Evolutionary conservation across 202 grass and related monocot genomes (phyloP).

Genomic region (Panicum virgatum): DNA sequence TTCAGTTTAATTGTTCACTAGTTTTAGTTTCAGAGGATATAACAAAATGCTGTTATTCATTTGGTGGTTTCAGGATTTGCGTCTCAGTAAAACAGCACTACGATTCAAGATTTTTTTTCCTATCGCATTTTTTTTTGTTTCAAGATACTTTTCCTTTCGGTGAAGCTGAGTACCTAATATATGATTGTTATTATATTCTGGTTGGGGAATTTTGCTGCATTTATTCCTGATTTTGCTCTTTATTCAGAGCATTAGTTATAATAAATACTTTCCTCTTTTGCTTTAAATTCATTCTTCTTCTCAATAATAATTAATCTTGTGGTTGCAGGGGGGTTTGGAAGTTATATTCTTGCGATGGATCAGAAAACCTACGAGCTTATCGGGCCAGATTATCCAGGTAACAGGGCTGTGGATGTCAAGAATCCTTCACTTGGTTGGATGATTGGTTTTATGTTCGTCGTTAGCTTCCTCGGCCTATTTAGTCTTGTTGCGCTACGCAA

Average conservation of each 20-base stretch:
- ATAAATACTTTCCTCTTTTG: not conserved
- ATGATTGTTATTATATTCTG: not conserved
- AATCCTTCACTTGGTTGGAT: slow-evolving; percentile 90
- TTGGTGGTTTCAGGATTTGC: not conserved
- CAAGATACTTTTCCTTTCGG: not conserved
- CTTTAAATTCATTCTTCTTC: not conserved
- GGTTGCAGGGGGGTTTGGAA: slow-evolving; percentile 74
- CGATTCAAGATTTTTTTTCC: not conserved
- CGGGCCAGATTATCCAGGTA: slow-evolving; percentile 84
- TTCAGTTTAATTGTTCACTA: not conserved
- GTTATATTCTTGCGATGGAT: slow-evolving; percentile 86
- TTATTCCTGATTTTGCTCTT: not conserved
- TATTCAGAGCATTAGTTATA: not conserved
- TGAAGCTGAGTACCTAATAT: not conserved
- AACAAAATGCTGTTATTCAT: not conserved
- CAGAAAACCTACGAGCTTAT: slow-evolving; percentile 88
- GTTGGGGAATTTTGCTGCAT: not conserved
- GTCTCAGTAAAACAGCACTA: not conserved
- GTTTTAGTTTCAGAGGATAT: not conserved
- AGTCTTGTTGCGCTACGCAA: slow-evolving; percentile 85
- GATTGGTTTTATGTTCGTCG: slow-evolving; percentile 87
- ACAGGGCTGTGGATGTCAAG: slow-evolving; percentile 82
- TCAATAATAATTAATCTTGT: slow-evolving; percentile 4
- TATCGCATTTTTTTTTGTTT: not conserved
- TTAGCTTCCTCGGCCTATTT: slow-evolving; percentile 87